phyloP scores from a whole-genome alignment of 768 basidiomycete genomes.

The Lepiota brunneoincarnata region DNA sequence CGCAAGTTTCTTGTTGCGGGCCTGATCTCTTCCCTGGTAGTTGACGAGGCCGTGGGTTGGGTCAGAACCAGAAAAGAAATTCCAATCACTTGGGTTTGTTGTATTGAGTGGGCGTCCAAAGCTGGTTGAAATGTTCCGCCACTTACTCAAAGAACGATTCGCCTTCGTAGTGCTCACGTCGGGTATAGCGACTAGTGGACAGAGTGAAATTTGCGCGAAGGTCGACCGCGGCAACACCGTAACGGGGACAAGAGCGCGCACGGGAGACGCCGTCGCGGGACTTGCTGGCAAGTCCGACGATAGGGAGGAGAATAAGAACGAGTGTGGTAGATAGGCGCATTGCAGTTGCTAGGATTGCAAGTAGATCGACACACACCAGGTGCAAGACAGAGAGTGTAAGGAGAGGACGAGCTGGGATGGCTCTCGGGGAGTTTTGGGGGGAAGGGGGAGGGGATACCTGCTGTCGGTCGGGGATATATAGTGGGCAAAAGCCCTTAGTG shows the following conservation, averaged over 20 bases:
- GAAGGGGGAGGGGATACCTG: not conserved
- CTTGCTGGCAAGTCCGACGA: constrained; percentile 8
- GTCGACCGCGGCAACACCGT: not conserved
- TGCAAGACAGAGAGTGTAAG: not conserved
- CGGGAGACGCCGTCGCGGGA: not conserved
- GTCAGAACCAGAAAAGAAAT: constrained; percentile 60
- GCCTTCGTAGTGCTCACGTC: constrained; percentile 39
- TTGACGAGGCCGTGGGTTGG: constrained; percentile 73
- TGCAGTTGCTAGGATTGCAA: not conserved
- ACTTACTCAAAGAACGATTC: constrained; percentile 58
- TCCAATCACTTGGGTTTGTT: constrained; percentile 46
- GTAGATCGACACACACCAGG: too few species aligned
- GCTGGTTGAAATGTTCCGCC: not conserved
- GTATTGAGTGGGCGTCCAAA: not conserved
- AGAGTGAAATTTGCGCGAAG: not conserved
- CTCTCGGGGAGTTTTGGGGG: not conserved
- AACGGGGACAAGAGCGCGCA: not conserved
- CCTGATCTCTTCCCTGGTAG: constrained; percentile 48
- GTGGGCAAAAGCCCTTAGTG: too few species aligned
- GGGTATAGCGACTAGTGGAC: not conserved
- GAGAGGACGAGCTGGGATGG: not conserved
- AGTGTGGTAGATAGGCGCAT: constrained; percentile 7
- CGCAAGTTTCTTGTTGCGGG: constrained; percentile 51
- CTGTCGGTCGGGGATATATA: not conserved
- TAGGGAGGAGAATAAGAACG: constrained; percentile 7